These are phyloP conservation scores for Citrus unshiu DNA, from an alignment of 345 rosid genomes.

Conservation along the genomic window DNA sequence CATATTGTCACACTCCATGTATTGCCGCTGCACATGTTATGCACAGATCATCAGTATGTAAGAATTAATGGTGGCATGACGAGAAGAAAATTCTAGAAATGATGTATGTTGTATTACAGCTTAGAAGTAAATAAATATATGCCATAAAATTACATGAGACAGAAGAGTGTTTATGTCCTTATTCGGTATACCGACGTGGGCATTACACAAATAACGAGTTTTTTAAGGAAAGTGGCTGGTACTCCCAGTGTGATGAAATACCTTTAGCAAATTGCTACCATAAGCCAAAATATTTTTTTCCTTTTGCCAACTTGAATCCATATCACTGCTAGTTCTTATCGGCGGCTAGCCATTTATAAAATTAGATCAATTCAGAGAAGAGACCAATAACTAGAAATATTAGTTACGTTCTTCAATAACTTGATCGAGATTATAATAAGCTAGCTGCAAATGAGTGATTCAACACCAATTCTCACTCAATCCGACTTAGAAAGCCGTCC, in stretches of 20 bases:
- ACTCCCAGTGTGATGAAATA: background rate
- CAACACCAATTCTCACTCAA: slow-evolving; percentile 32
- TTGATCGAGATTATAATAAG: background rate
- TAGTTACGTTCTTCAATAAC: background rate
- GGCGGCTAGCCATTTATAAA: background rate
- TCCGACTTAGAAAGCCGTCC: background rate
- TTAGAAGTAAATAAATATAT: background rate
- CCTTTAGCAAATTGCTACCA: too few relatives aligned
- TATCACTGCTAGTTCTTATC: background rate
- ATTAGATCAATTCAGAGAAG: background rate
- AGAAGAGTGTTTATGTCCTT: background rate
- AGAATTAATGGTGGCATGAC: background rate
- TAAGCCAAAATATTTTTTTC: too few relatives aligned
- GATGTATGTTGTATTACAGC: background rate
- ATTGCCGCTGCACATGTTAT: background rate
- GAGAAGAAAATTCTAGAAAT: background rate
- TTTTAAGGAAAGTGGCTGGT: too few relatives aligned
- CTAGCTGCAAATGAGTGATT: slow-evolving; percentile 5
- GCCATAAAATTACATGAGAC: background rate
- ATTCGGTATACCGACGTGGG: background rate
- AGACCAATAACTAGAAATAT: background rate
- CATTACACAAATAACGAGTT: background rate
- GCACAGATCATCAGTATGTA: background rate
- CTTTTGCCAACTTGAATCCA: background rate
- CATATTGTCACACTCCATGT: background rate